A percentile compares a stretch with the other conserved stretches of the same genome.
Conservation (phyloP, 2,329 filamentous ascomycete species). For the Whalleya microplaca region DNA sequence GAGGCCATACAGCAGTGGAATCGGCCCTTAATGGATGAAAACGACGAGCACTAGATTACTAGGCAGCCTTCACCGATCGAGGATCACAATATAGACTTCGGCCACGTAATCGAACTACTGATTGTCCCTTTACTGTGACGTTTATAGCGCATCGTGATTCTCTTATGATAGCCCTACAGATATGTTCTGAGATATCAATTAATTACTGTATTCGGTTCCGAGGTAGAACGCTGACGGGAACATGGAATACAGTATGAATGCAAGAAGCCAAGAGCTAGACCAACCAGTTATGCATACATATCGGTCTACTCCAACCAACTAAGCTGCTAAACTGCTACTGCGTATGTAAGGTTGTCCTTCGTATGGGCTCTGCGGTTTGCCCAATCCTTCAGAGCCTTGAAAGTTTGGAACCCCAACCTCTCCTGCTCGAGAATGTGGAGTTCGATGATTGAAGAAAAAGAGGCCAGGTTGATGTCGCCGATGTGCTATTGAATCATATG, state of each 20-base stretch:
- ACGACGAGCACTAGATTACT: not conserved
- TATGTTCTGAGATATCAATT: not conserved
- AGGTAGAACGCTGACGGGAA: not conserved
- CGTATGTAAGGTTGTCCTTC: not conserved
- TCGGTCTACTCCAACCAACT: conserved; percentile 23
- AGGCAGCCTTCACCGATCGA: not conserved
- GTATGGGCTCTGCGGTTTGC: too few species aligned
- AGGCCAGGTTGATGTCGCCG: not conserved
- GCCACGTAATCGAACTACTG: not conserved
- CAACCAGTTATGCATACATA: not conserved
- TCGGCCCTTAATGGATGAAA: too few species aligned
- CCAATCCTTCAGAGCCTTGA: not conserved
- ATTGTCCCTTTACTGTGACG: not conserved
- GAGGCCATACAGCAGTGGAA: not conserved
- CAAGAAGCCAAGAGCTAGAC: not conserved
- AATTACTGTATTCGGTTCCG: not conserved
- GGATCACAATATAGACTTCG: not conserved
- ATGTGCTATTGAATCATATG: not conserved
- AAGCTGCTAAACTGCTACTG: conserved; percentile 16
- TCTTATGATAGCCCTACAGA: not conserved
- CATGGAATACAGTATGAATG: conserved; percentile 4
- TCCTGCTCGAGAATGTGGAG: conserved; percentile 10
- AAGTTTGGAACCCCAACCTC: conserved; percentile 22
- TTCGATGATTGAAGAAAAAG: not conserved
- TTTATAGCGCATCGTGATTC: not conserved